Conservation (phyloP, 768 basidiomycete species). For the Austroboletus eburneus region DNA sequence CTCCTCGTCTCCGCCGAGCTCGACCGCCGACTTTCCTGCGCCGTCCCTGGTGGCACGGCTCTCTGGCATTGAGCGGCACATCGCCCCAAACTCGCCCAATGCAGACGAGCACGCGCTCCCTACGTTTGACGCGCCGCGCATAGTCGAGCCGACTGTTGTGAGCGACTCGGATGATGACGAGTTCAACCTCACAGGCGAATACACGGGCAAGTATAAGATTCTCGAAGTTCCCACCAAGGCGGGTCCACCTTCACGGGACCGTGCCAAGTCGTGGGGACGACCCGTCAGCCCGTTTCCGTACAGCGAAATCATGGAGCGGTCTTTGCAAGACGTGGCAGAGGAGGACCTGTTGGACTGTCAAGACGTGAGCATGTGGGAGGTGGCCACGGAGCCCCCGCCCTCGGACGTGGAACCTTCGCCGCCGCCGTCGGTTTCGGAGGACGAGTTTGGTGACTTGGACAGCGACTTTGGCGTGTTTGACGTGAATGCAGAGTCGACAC, state of each 20-base stretch:
- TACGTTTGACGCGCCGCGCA: slow-evolving; percentile 9
- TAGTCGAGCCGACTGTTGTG: not conserved
- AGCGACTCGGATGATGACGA: slow-evolving; percentile 31
- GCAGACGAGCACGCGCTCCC: slow-evolving; percentile 13
- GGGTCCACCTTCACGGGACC: slow-evolving; percentile 51
- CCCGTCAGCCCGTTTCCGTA: slow-evolving; percentile 67
- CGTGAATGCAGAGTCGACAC: slow-evolving; percentile 14
- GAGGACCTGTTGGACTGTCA: not conserved
- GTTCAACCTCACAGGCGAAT: slow-evolving; percentile 49
- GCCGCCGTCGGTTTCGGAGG: slow-evolving; percentile 6
- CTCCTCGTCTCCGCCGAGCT: slow-evolving; percentile 29
- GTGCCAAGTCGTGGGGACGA: slow-evolving; percentile 60
- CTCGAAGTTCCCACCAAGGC: slow-evolving; percentile 56
- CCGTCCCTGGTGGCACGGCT: slow-evolving; percentile 21
- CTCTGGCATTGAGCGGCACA: not conserved
- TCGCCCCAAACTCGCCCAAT: not conserved
- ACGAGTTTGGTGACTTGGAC: slow-evolving; percentile 19
- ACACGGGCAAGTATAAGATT: slow-evolving; percentile 60
- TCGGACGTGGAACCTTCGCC: slow-evolving; percentile 14
- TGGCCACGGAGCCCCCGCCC: slow-evolving; percentile 18
- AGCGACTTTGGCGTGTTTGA: slow-evolving; percentile 15
- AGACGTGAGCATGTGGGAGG: slow-evolving; percentile 15
- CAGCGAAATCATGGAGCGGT: slow-evolving; percentile 29
- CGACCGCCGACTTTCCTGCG: not conserved
- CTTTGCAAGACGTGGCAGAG: slow-evolving; percentile 16